phyloP scores from a whole-genome alignment of 768 basidiomycete genomes.

The Saitozyma sp. region DNA sequence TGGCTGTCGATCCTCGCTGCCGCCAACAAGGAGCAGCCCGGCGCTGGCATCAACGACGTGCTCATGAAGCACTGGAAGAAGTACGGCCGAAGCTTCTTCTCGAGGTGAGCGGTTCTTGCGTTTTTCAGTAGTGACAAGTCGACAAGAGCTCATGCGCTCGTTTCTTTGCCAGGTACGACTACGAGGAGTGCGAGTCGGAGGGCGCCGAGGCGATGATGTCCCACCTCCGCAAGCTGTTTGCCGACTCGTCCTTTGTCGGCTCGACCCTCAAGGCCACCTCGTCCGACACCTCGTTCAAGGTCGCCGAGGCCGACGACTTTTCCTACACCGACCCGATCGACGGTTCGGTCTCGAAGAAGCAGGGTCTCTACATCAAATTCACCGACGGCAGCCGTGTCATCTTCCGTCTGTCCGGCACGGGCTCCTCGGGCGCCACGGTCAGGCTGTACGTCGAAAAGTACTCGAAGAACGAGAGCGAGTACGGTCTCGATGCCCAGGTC shows the following conservation, averaged over 20 bases:
- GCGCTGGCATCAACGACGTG: conserved; percentile 75
- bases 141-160: neutral
- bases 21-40: conserved; percentile 66
- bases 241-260: conserved; percentile 63
- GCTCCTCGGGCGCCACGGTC: conserved; percentile 93
- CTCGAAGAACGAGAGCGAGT: conserved; percentile 60
- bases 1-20: conserved; percentile 95
- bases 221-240: conserved; percentile 70
- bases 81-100: conserved; percentile 98
- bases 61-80: conserved; percentile 80
- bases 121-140: neutral
- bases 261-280: conserved; percentile 65
- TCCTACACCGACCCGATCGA: conserved; percentile 99
- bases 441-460: conserved; percentile 89
- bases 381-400: conserved; percentile 89
- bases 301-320: conserved; percentile 79
- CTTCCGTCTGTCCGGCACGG: conserved; percentile 93
- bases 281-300: conserved; percentile 71
- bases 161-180: conserved; percentile 72
- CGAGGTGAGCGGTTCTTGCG: conserved; percentile 55
- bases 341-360: conserved; percentile 85
- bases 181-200: conserved; percentile 92
- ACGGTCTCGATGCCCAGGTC: conserved; percentile 65
- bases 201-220: conserved; percentile 84
- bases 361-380: conserved; percentile 91